Evolutionary conservation across 2,329 filamentous ascomycete genomes (phyloP), one percentile per base, ranked within the genome.

Genomic region (Cordyceps fumosorosea): DNA sequence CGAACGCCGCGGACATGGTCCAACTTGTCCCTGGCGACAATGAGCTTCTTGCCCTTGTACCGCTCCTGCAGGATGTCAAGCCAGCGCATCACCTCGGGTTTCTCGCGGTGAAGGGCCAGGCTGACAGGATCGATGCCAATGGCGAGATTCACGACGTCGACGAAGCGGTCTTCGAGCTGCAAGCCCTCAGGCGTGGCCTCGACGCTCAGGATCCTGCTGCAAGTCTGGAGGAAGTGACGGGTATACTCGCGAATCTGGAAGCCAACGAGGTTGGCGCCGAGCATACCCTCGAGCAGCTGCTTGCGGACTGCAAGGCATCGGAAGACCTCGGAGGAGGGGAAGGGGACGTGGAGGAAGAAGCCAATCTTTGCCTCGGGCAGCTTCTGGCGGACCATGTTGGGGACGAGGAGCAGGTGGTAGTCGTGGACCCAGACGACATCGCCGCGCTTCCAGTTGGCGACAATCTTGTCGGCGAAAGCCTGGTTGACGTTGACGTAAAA

Each of bases 361-460:
- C 93, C 93, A 68, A 98, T 97, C 77, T 96, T 90, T 18, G 93
- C 93, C 66, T 97, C 91, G 0, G 93, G 93, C 11, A 95, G 81
- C 79, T 93, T 90, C 76, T 96, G 88, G 32, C 93, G 89, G 52
- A 98, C 81, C 90, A 98, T 96, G 53, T 81, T 83, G 3, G 93
- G 93, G 1, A 98, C 90, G 6, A 98, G 81, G 5, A 97, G 82
- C 54, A 98, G 81, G 73, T 98, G 93, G 72, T 98, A 98, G 74
- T 98, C 93, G 72, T 98, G 92, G 51, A 98, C 81, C 93, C 93
- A 98, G 69, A 98, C 89, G 53, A 90, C 86, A 72, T 98, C 95
- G 48, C 91, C 92, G 32, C 89, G 87, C 79, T 96, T 97, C 88
- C 93, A 98, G 76, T 93, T 91, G 73, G 89, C 89, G 54, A 96